phyloP scores from a whole-genome alignment of 2,329 filamentous ascomycete species.

The Paracoccidioides lutzii region DNA sequence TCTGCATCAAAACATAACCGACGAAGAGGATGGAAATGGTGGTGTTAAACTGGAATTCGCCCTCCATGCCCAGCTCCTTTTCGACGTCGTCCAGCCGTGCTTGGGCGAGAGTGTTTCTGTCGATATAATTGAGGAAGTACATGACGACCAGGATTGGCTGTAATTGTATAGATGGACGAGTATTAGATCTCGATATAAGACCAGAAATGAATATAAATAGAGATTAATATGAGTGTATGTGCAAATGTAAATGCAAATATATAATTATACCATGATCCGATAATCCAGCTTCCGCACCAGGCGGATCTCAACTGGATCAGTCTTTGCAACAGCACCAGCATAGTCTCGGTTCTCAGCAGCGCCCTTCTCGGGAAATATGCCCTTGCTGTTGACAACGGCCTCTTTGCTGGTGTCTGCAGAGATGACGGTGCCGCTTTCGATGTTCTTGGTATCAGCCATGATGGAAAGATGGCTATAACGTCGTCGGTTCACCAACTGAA shows the following conservation, averaged over 20 bases:
- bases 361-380: constrained; percentile 4
- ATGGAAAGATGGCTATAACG: background rate
- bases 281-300: constrained; percentile 32
- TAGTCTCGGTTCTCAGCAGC: constrained; percentile 19
- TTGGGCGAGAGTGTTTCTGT: constrained; percentile 13
- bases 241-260: background rate
- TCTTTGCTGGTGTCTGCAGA: constrained; percentile 1
- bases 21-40: constrained; percentile 34
- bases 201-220: no score
- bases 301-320: constrained; percentile 29
- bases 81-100: constrained; percentile 12
- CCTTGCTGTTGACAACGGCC: background rate
- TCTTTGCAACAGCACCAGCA: constrained; percentile 28
- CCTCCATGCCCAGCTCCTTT: constrained; percentile 31
- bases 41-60: constrained; percentile 32
- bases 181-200: background rate
- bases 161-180: background rate
- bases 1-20: constrained; percentile 15
- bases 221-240: background rate
- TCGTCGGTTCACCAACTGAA: background rate
- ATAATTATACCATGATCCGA: constrained; percentile 28
- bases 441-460: background rate
- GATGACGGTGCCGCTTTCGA: background rate
- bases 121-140: constrained; percentile 18
- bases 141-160: constrained; percentile 16